Conservation (phyloP, 805 yeast species). For the Zygosaccharomyces bisporus region DNA sequence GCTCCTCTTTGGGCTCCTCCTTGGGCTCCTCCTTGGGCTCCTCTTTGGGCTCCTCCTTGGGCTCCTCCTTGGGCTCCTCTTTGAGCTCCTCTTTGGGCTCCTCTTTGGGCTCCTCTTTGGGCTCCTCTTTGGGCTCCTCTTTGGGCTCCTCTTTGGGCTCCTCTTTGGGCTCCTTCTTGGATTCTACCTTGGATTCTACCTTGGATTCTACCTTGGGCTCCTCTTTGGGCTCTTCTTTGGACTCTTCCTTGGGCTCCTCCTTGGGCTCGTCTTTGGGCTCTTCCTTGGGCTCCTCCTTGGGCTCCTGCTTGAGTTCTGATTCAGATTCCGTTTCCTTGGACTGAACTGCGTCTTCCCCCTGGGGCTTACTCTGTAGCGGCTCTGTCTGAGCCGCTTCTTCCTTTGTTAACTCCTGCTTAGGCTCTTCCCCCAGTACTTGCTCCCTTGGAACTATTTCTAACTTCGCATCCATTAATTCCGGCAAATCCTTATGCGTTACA, state of each 20-base stretch:
- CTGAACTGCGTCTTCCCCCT: constrained; percentile 11
- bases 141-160: constrained; percentile 7
- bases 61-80: constrained; percentile 14
- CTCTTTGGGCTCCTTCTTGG: constrained; percentile 10
- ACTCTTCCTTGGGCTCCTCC: constrained; percentile 7
- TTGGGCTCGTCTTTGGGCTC: constrained; percentile 12
- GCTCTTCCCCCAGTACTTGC: constrained; percentile 7
- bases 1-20: constrained; percentile 3
- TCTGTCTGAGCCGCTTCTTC: constrained; percentile 14
- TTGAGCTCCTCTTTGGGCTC: constrained; percentile 11
- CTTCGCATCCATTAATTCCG: constrained; percentile 6
- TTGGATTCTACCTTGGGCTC: constrained; percentile 13
- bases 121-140: constrained; percentile 12
- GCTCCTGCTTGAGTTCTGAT: constrained; percentile 10
- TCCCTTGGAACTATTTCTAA: constrained; percentile 2
- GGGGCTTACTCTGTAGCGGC: constrained; percentile 6
- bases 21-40: constrained; percentile 9
- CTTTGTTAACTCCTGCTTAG: constrained; percentile 4
- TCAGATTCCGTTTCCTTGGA: constrained; percentile 7
- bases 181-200: constrained; percentile 7
- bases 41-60: constrained; percentile 6
- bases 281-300: constrained; percentile 7
- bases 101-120: constrained; percentile 19
- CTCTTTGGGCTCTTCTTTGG: constrained; percentile 10
- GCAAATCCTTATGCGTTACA: constrained; percentile 12